Percentiles rank a stretch among this genome's conserved stretches.
Conservation (phyloP, 257 asterid genomes). For the Oldenlandia corymbosa region DNA sequence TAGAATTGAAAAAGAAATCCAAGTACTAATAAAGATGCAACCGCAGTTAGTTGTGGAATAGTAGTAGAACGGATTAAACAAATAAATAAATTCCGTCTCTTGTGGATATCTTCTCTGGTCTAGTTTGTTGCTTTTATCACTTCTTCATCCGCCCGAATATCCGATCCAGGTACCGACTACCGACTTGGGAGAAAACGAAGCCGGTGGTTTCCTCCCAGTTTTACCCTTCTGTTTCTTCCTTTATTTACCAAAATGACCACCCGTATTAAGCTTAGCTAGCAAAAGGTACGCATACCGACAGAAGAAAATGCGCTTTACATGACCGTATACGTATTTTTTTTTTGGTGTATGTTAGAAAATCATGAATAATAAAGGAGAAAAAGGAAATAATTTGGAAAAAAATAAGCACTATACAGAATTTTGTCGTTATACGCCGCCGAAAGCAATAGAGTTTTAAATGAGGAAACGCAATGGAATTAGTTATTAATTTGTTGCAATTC, state of each 20-base stretch:
- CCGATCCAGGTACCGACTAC: too few relatives aligned
- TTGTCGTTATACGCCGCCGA: conserved; percentile 24
- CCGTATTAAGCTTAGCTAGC: too few relatives aligned
- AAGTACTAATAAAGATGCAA: too few relatives aligned
- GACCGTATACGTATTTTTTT: not conserved
- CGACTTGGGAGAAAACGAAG: not conserved
- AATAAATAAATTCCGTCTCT: too few relatives aligned
- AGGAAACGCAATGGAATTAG: not conserved
- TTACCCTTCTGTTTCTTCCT: conserved; percentile 5
- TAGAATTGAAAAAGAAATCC: too few relatives aligned
- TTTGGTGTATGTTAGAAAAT: not conserved
- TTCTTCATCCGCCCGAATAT: too few relatives aligned
- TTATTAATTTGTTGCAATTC: not conserved
- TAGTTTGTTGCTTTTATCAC: too few relatives aligned
- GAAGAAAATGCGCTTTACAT: conserved; percentile 5
- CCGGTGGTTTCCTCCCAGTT: not conserved
- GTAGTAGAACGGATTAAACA: too few relatives aligned
- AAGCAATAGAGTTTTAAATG: not conserved
- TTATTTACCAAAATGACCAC: too few relatives aligned
- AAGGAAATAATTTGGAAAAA: not conserved
- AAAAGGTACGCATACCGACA: too few relatives aligned
- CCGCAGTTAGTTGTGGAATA: too few relatives aligned
- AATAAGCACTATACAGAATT: not conserved
- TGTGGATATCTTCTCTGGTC: too few relatives aligned
- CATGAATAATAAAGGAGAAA: not conserved